A percentile compares a stretch with the other conserved stretches of the same genome.
These are phyloP conservation scores for Globisporangium camurandrum DNA, from an alignment of 352 stramenopile genomes.

Conservation along the genomic window DNA sequence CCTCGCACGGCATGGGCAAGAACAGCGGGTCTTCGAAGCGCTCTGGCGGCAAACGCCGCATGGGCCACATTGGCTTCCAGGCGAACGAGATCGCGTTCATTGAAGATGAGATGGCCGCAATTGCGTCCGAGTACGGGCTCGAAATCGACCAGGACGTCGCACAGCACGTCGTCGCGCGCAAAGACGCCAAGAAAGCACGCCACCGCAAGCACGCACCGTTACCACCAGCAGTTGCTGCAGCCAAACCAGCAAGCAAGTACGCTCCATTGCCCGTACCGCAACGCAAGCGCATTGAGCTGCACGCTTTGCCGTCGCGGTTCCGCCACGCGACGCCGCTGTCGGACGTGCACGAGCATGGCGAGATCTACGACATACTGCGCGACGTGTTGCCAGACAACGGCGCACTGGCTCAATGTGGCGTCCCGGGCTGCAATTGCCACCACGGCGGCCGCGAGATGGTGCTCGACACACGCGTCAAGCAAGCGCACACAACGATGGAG, in stretches of 20 bases:
- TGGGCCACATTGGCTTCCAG: slow-evolving; percentile 66
- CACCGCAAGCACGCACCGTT: slow-evolving; percentile 29
- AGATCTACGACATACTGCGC: slow-evolving; percentile 30
- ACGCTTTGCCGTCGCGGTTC: slow-evolving; percentile 11
- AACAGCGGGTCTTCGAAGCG: background rate
- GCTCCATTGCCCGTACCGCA: background rate
- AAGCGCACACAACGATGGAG: slow-evolving; percentile 14
- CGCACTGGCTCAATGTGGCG: slow-evolving; percentile 38
- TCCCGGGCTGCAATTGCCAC: slow-evolving; percentile 54
- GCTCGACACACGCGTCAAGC: slow-evolving; percentile 16
- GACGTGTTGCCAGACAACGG: slow-evolving; percentile 51
- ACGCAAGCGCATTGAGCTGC: slow-evolving; percentile 12
- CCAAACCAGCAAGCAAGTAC: slow-evolving; percentile 12
- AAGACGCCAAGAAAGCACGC: slow-evolving; percentile 38
- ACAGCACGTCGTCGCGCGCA: slow-evolving; percentile 40
- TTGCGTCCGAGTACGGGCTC: slow-evolving; percentile 73
- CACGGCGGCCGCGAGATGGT: slow-evolving; percentile 31
- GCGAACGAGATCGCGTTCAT: slow-evolving; percentile 76
- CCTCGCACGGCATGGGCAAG: too few species aligned
- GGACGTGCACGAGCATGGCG: slow-evolving; percentile 27
- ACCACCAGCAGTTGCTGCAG: too few species aligned
- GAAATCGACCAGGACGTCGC: slow-evolving; percentile 62
- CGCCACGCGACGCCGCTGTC: slow-evolving; percentile 10
- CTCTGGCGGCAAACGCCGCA: slow-evolving; percentile 31
- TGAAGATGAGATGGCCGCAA: slow-evolving; percentile 76